These are phyloP conservation scores for Aspergillus hancockii DNA, from an alignment of 495 filamentous ascomycete species.

Conservation along the genomic window DNA sequence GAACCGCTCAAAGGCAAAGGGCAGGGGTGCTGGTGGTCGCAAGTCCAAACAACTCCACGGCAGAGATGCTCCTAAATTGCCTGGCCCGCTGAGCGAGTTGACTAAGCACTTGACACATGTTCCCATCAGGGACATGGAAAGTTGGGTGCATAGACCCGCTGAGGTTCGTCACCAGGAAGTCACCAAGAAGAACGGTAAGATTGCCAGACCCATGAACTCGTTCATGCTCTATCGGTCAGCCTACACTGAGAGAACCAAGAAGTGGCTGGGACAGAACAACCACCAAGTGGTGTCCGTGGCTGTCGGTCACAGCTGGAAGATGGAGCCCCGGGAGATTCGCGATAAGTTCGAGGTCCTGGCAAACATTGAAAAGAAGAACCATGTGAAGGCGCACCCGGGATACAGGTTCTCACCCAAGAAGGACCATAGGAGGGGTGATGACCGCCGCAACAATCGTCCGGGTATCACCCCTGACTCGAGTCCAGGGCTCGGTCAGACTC, in stretches of 20 bases:
- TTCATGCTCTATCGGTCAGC: slow-evolving; percentile 98
- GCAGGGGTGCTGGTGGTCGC: slow-evolving; percentile 15
- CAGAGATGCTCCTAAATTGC: slow-evolving; percentile 6
- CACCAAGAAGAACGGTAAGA: slow-evolving; percentile 70
- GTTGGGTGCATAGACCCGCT: slow-evolving; percentile 71
- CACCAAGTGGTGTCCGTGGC: slow-evolving; percentile 90
- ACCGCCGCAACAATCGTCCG: slow-evolving; percentile 11
- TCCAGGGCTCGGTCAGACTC: slow-evolving; percentile 22
- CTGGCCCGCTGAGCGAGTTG: slow-evolving; percentile 72
- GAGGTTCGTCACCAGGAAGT: slow-evolving; percentile 68
- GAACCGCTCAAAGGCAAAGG: slow-evolving; percentile 6
- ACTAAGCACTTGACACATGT: slow-evolving; percentile 65
- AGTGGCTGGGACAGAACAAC: slow-evolving; percentile 83
- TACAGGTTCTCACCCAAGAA: slow-evolving; percentile 96
- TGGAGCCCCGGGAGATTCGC: slow-evolving; percentile 70
- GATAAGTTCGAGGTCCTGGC: slow-evolving; percentile 82
- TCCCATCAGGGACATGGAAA: slow-evolving; percentile 76
- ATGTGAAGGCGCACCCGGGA: slow-evolving; percentile 80
- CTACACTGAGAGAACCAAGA: slow-evolving; percentile 83
- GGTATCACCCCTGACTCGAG: slow-evolving; percentile 24
- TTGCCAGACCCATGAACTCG: slow-evolving; percentile 94
- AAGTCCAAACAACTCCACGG: slow-evolving; percentile 9
- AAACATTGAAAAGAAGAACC: slow-evolving; percentile 80
- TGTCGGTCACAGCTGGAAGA: slow-evolving; percentile 81
- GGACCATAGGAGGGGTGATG: slow-evolving; percentile 52